These are phyloP conservation scores for Catenaria anguillulae DNA, from an alignment of 371 early-diverging fungal genomes.

Conservation along the genomic window DNA sequence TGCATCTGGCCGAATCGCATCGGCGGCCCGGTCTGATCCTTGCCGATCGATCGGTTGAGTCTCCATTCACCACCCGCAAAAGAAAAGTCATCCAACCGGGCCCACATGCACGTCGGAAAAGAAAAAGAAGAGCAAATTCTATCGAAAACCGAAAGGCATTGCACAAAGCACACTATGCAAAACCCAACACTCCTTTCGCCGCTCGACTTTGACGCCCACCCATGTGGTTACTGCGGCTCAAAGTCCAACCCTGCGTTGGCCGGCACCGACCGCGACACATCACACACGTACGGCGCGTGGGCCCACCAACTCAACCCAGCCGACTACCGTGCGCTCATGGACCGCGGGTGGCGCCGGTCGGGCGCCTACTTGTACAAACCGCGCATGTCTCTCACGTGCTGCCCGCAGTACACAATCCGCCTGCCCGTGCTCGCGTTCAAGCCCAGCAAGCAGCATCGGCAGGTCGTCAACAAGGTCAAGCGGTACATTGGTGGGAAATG, in stretches of 20 bases:
- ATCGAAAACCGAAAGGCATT: too few species aligned
- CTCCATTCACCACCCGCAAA: too few species aligned
- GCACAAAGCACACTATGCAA: too few species aligned
- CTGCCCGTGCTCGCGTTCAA: conserved; percentile 32
- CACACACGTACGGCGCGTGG: not conserved
- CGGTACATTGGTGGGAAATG: conserved; percentile 32
- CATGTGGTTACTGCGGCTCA: conserved; percentile 43
- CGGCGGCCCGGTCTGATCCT: too few species aligned
- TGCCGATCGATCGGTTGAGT: too few species aligned
- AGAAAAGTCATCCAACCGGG: too few species aligned
- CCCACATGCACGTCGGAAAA: too few species aligned
- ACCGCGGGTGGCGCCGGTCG: conserved; percentile 54
- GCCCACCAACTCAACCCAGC: conserved; percentile 13
- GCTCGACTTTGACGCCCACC: conserved; percentile 21
- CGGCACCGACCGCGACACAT: not conserved
- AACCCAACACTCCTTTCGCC: conserved; percentile 20
- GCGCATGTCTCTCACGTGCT: conserved; percentile 40
- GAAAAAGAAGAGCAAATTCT: too few species aligned
- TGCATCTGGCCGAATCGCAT: too few species aligned
- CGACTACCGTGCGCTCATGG: conserved; percentile 46
- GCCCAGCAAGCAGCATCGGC: conserved; percentile 48
- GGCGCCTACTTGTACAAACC: conserved; percentile 49
- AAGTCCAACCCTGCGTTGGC: too few species aligned
- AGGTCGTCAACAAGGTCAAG: conserved; percentile 43
- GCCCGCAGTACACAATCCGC: conserved; percentile 52